These are phyloP conservation scores for Oropetium thomaeum DNA, from an alignment of 176 grass and related monocot genomes.

Conservation along the genomic window DNA sequence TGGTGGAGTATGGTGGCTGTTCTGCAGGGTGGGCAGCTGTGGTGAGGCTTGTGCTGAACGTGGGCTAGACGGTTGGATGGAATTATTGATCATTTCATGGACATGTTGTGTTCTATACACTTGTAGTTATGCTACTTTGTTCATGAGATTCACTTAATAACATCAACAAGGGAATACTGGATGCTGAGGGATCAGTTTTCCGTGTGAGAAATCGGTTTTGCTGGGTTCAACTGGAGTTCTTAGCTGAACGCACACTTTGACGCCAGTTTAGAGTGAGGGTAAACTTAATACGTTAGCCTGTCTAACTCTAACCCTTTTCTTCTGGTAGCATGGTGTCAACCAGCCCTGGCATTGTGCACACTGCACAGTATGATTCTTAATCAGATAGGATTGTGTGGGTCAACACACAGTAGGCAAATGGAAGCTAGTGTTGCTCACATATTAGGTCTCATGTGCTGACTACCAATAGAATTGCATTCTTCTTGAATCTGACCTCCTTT, in stretches of 20 bases:
- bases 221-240: not conserved
- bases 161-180: not conserved
- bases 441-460: not conserved
- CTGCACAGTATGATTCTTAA: not conserved
- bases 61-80: not conserved
- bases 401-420: too few relatives aligned
- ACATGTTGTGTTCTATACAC: not conserved
- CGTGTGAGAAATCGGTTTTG: not conserved
- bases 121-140: not conserved
- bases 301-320: not conserved
- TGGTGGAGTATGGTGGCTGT: not conserved
- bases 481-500: not conserved
- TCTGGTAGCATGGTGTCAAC: not conserved
- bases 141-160: not conserved
- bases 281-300: not conserved
- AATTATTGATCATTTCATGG: conserved; percentile 1
- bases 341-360: not conserved
- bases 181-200: not conserved
- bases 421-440: too few relatives aligned
- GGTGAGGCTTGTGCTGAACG: not conserved
- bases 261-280: not conserved
- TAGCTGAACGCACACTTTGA: not conserved
- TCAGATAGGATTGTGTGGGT: too few relatives aligned
- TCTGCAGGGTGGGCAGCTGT: not conserved
- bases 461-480: not conserved